A percentile compares a stretch with the other conserved stretches of the same genome.
These are phyloP conservation scores for Saccharomyces hybrid DNA, from an alignment of 1,139 yeast genomes.

Conservation along the genomic window DNA sequence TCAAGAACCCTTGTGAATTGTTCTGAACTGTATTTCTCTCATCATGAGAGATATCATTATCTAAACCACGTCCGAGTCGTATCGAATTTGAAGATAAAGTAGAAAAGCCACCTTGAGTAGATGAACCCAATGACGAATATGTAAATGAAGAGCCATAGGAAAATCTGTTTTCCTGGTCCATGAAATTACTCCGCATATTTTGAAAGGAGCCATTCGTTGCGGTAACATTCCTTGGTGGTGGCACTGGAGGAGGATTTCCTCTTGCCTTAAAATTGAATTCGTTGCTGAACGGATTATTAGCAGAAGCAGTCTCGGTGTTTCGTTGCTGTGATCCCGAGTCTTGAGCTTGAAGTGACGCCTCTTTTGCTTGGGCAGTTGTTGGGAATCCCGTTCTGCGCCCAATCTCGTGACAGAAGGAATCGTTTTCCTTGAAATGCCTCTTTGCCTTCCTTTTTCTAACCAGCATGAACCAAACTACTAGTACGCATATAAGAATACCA, in stretches of 20 bases:
- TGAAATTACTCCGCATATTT: not conserved
- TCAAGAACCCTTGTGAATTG: slow-evolving; percentile 11
- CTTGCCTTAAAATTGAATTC: slow-evolving; percentile 16
- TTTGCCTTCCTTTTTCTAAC: slow-evolving; percentile 5
- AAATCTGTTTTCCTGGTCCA: slow-evolving; percentile 4
- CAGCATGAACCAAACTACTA: slow-evolving; percentile 8
- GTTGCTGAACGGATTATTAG: slow-evolving; percentile 16
- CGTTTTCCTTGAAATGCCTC: not conserved
- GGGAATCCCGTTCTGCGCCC: not conserved
- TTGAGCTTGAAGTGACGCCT: not conserved
- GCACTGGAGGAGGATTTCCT: slow-evolving; percentile 7
- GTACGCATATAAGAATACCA: slow-evolving; percentile 8
- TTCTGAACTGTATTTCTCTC: not conserved
- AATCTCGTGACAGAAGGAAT: not conserved
- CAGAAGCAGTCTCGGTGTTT: slow-evolving; percentile 2
- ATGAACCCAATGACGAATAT: slow-evolving; percentile 7
- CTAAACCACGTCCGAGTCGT: slow-evolving; percentile 3
- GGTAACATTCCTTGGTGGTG: slow-evolving; percentile 5
- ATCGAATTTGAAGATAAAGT: slow-evolving; percentile 9
- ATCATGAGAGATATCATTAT: not conserved
- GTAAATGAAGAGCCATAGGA: slow-evolving; percentile 11
- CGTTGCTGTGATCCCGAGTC: not conserved
- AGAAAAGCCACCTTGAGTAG: slow-evolving; percentile 5
- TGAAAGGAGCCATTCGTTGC: not conserved
- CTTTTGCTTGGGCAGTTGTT: not conserved